These are phyloP conservation scores for Lactifluus echinatus DNA, from an alignment of 768 basidiomycete genomes.

Conservation along the genomic window DNA sequence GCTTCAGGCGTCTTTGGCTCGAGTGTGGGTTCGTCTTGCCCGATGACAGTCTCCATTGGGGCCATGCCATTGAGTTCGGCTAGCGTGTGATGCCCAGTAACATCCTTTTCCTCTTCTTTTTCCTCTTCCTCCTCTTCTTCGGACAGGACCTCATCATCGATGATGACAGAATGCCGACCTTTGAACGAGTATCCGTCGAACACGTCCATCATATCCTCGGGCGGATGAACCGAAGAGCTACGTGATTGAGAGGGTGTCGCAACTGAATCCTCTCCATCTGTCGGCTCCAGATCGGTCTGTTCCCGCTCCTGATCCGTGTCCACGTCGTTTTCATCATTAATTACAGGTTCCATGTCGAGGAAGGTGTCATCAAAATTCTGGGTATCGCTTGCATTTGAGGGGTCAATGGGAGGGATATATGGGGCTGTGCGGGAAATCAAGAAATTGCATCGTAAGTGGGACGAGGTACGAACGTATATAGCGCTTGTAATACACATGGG, in stretches of 20 bases:
- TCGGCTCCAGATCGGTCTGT: constrained; percentile 61
- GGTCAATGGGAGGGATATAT: constrained; percentile 88
- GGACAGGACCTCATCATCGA: constrained; percentile 47
- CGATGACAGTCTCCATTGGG: constrained; percentile 25
- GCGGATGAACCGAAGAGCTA: constrained; percentile 55
- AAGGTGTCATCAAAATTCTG: constrained; percentile 98
- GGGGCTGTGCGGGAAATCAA: constrained; percentile 47
- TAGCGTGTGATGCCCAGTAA: constrained; percentile 15
- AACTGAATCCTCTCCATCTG: constrained; percentile 66
- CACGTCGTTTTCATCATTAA: constrained; percentile 64
- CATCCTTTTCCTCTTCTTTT: constrained; percentile 31
- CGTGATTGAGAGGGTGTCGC: constrained; percentile 77
- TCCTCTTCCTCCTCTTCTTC: constrained; percentile 45
- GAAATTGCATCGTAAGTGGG: not conserved
- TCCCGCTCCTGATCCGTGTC: constrained; percentile 65
- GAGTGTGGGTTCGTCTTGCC: constrained; percentile 27
- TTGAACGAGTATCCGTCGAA: constrained; percentile 96
- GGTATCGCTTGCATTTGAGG: constrained; percentile 87
- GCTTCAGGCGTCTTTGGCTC: constrained; percentile 79
- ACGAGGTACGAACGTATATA: constrained; percentile 69
- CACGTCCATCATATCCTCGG: constrained; percentile 58
- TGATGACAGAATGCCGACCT: constrained; percentile 69
- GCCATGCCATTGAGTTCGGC: constrained; percentile 17
- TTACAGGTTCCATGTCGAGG: constrained; percentile 89
- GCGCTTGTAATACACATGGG: constrained; percentile 88